phyloP scores from a whole-genome alignment of 352 stramenopile genomes.

The Phytophthora vignae region DNA sequence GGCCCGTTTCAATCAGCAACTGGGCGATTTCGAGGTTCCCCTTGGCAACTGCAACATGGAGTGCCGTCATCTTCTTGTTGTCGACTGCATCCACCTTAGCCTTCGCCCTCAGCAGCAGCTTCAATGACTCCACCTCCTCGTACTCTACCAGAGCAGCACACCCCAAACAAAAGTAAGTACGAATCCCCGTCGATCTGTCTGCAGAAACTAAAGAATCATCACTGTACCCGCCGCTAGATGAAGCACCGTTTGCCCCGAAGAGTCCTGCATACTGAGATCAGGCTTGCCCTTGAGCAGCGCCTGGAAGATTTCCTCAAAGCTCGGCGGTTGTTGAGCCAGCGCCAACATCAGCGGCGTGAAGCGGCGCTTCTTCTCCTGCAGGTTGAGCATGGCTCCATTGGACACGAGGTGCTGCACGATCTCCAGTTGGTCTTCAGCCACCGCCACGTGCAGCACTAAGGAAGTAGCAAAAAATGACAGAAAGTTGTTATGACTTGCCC shows the following conservation, averaged over 20 bases:
- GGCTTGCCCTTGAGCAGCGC: constrained; percentile 75
- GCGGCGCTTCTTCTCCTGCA: constrained; percentile 79
- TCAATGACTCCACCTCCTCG: constrained; percentile 62
- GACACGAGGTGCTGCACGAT: constrained; percentile 76
- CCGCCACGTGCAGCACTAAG: constrained; percentile 75
- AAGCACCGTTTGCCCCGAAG: constrained; percentile 65
- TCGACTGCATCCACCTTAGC: constrained; percentile 70
- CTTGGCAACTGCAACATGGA: constrained; percentile 73
- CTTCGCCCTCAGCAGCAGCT: constrained; percentile 68
- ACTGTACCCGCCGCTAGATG: constrained; percentile 71
- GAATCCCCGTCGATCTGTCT: no score
- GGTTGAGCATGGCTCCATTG: constrained; percentile 72
- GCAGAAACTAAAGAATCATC: background rate
- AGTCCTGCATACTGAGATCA: constrained; percentile 69
- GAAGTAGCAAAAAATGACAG: background rate
- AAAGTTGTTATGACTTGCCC: background rate
- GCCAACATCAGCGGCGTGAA: constrained; percentile 84
- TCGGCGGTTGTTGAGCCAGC: constrained; percentile 70
- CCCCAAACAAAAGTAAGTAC: background rate
- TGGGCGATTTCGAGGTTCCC: constrained; percentile 67
- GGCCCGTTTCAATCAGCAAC: constrained; percentile 67
- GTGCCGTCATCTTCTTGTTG: constrained; percentile 79
- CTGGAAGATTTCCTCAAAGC: constrained; percentile 73
- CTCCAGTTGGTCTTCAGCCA: constrained; percentile 75
- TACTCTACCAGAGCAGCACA: constrained; percentile 52